phyloP scores from a whole-genome alignment of 2,329 filamentous ascomycete species.

The Phaeosphaeria sp. region DNA sequence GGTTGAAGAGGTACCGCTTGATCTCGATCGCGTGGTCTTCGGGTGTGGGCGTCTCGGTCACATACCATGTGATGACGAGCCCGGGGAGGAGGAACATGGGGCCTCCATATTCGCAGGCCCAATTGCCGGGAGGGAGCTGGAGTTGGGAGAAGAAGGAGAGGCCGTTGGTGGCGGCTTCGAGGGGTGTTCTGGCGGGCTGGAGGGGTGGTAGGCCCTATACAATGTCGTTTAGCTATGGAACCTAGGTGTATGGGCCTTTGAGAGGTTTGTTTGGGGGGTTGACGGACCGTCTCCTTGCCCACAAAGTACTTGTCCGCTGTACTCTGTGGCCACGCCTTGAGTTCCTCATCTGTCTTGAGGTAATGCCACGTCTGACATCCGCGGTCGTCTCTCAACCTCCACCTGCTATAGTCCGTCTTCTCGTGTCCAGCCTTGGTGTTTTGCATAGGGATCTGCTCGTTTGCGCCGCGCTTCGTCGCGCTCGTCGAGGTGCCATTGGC shows the following conservation, averaged over 20 bases:
- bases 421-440: conserved; percentile 19
- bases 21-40: conserved; percentile 84
- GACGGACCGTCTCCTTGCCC: conserved; percentile 74
- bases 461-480: conserved; percentile 16
- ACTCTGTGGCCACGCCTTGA: conserved; percentile 82
- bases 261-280: neutral
- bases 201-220: conserved; percentile 75
- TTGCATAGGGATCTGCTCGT: conserved; percentile 17
- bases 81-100: conserved; percentile 95
- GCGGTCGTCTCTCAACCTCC: conserved; percentile 82
- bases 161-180: conserved; percentile 82
- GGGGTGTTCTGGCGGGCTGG: conserved; percentile 71
- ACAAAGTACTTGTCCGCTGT: conserved; percentile 89
- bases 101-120: conserved; percentile 97
- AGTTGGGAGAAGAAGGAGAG: conserved; percentile 88
- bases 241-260: neutral
- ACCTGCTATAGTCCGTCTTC: conserved; percentile 80
- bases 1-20: conserved; percentile 87
- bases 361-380: conserved; percentile 96
- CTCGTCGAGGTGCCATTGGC: conserved; percentile 34
- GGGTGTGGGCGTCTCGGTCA: conserved; percentile 85
- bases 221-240: neutral
- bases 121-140: conserved; percentile 87
- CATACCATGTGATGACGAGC: conserved; percentile 84
- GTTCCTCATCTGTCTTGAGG: conserved; percentile 73